Base-by-base conservation (phyloP, 2,329 filamentous ascomycete species). In the Fusarium sp. region DNA sequence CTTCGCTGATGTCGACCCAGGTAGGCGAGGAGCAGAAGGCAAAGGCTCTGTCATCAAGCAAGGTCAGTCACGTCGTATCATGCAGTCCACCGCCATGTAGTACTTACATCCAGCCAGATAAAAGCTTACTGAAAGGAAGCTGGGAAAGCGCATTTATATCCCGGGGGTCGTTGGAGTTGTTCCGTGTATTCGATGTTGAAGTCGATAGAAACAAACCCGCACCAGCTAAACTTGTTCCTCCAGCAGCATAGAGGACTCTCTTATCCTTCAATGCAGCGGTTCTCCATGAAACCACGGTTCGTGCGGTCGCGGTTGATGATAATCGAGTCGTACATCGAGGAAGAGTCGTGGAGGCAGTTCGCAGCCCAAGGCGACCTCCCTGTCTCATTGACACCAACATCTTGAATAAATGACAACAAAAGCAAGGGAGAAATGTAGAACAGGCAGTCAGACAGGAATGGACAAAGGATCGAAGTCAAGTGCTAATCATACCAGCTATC, bases 1-100 rank as follows among this genome's bases (percentile, higher is more conserved):
- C 37, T 45, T 76, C 74, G 47, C 74, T 73, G 59, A 69, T 65
- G 16, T 71, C 67, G 7, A 76, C 70, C 74, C 72, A 76, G 18
- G 66, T 67, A 20, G 74, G 72, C 13, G 70, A 76, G 22, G 74
- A 76, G 50, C 74, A 76, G 61, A 76, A 76, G n/a, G 72, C 67
- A 54, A 76, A 76, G 34, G 72, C 68, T 6, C 71, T 74, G 10
- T 64, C 2, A 14, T 8, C 31, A 0, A 29, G 22, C 1, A 31
- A 35, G 11, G 5, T 63, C 14, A 66, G 63, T 29, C 52, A 16
- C 24, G 10, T 20, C 6, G 5, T 9, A 16, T 29, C 2, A n/a
- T 4, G 58, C 9, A 29, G n/a, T 24, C 45, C 10, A n/a, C 7
- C 10, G 13, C 3, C 13, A 18, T 60, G 7, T 22, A 10, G 4